Evolutionary conservation across 768 basidiomycete species (phyloP).

Genomic region (Mycena amicta): DNA sequence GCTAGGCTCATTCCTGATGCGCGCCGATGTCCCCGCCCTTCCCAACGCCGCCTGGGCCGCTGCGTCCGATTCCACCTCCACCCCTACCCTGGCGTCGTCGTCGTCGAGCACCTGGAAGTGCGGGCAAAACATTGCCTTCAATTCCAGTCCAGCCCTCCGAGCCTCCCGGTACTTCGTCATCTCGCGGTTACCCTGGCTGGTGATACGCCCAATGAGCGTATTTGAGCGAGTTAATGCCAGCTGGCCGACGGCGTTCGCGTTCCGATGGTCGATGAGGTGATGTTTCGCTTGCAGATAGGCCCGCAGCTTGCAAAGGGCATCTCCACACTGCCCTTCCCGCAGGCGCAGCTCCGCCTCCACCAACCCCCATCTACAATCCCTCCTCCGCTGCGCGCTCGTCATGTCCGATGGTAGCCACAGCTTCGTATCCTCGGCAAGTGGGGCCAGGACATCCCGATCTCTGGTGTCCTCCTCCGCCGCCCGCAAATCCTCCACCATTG

Average conservation of each 20-base stretch:
- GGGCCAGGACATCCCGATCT: neutral
- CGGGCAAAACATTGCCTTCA: too few relatives aligned
- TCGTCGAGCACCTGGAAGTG: too few relatives aligned
- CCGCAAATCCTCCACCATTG: neutral
- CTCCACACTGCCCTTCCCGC: neutral
- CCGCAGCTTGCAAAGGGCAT: neutral
- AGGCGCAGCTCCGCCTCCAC: neutral
- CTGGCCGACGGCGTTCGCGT: neutral
- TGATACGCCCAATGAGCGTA: too few relatives aligned
- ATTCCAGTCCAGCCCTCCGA: neutral
- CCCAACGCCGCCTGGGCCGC: too few relatives aligned
- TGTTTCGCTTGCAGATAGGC: neutral
- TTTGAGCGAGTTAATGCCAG: too few relatives aligned
- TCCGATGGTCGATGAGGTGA: neutral
- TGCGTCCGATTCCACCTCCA: too few relatives aligned
- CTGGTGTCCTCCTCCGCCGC: slow-evolving; percentile 6
- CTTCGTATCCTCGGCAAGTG: slow-evolving; percentile 10
- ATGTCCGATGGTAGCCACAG: slow-evolving; percentile 12
- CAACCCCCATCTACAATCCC: neutral
- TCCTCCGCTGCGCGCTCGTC: neutral
- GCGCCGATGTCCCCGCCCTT: too few relatives aligned
- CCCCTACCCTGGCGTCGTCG: too few relatives aligned
- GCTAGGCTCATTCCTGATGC: too few relatives aligned
- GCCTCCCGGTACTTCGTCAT: neutral
- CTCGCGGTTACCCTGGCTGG: neutral